phyloP scores from a whole-genome alignment of 2,329 filamentous ascomycete genomes.

The Botryotinia globosa region DNA sequence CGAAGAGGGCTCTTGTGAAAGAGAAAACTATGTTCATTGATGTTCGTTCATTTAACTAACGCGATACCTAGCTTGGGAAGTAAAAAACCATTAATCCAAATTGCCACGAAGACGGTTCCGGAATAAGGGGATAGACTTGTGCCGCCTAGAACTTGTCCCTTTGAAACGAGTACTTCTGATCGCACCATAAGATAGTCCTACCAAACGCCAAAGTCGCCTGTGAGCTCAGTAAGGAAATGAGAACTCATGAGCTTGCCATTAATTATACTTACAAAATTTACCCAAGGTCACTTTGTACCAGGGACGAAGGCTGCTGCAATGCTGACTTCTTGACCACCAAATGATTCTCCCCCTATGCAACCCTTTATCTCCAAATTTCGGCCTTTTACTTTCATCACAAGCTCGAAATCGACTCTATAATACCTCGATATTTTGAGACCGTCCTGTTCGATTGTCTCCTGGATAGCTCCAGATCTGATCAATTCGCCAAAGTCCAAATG shows the following conservation, averaged over 20 bases:
- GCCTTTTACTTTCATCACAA: neutral
- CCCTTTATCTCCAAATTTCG: slow-evolving; percentile 7
- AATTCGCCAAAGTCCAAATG: neutral
- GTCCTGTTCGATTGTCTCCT: neutral
- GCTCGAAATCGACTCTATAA: slow-evolving; percentile 2
- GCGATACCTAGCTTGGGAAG: neutral
- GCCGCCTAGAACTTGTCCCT: neutral
- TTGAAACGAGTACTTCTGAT: neutral
- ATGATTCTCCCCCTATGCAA: neutral
- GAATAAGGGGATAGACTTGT: neutral
- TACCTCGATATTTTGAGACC: neutral
- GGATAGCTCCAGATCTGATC: neutral
- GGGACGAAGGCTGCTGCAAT: slow-evolving; percentile 10
- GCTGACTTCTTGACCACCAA: neutral
- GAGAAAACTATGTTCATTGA: neutral
- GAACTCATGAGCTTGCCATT: neutral
- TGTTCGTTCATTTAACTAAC: neutral
- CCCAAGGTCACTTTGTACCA: neutral
- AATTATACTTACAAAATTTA: too few relatives aligned
- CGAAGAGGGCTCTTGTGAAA: neutral
- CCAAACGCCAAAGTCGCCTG: neutral
- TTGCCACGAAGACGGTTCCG: neutral
- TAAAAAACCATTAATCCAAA: neutral
- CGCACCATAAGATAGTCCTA: neutral
- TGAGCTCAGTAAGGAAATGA: neutral